Evolutionary conservation across 192 early-diverging fungal species (phyloP), one percentile per base, ranked within the genome.

Genomic region (Phycomyces blakesleeanus): DNA sequence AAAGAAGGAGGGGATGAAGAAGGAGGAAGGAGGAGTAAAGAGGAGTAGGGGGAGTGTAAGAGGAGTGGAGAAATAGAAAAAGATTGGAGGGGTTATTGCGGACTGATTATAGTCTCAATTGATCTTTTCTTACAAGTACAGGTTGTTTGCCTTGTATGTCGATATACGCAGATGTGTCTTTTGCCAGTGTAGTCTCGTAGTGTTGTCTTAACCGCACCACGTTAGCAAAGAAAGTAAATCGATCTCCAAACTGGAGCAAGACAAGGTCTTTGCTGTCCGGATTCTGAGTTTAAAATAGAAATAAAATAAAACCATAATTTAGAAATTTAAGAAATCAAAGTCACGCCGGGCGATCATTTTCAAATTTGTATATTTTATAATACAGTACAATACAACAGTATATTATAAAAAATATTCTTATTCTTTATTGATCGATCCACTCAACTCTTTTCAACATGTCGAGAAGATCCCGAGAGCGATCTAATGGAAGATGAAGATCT

Each of bases 191-290:
- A 49, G 27, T 47, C 42, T 58, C n/a, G 34, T n/a, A 26, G 25
- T 54, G 66, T 34, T 68, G 50, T 15, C 42, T 50, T 40, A 68
- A 50, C 15, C 59, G 60, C n/a, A 26, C 16, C 29, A 20, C 40
- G 55, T 68, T 51, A 38, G 51, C 22, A n/a, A 68, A 49, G 49
- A 68, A 68, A 34, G 67, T 68, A 50, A 53, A 68, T 44, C 67
- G 51, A 62, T 68, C 54, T 44, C 41, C 44, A 50, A 68, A 68
- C 26, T 68, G 67, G 7, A 68, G 24, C 18, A 68, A 50, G 15
- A 60, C 34, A 9, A 68, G 54, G 15, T 39, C 51, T 38, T 21
- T 34, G 6, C 67, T 24, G 26, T 41, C 22, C 40, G 51, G 25
- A 40, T 61, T 16, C 67, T 68, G 26, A 20, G 18, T 11, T 34